Evolutionary conservation across 345 rosid species (phyloP), one percentile per base, ranked within the genome.

Genomic region (Lenwebbia sp.): DNA sequence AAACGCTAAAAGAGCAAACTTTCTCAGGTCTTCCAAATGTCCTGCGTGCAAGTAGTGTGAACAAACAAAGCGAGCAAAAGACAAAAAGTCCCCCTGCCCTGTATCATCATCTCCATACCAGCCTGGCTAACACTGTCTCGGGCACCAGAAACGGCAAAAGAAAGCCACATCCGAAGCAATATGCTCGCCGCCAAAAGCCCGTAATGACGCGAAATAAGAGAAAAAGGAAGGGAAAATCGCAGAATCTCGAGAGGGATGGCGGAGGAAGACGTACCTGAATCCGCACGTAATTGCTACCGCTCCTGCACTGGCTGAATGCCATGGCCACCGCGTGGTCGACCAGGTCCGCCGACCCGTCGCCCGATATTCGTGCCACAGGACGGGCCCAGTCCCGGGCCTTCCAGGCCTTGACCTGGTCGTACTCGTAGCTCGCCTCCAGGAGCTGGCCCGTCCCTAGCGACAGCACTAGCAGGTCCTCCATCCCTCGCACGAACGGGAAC

Each of bases 251-350:
- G 44, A 82, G 53, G 21, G 21, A 49, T 49, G 28, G 41, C 11
- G 23, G 78, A 70, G 6, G 62, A 33, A 33, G 56, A 55, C 53
- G n/a, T 93, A 96, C 99, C 98, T 97, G 99, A 91, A 97, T 92
- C 60, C 99, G 93, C 60, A 94, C 94, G 52, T 97, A 97, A 90
- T 94, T 96, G 83, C 92, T 94, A 83, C 92, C 91, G 90, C 95
- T 91, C 85, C 93, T 86, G 82, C 93, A 91, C 87, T 96, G 97
- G 28, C 95, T 97, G 88, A 96, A 97, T 11, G 98, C 99, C 97
- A 96, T 92, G 54, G 98, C 98, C 50, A 97, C 96, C 23, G 99
- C 95, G 87, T 97, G 98, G 90, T 97, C 99, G 60, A 95, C 96
- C 30, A 95, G 91, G 88, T 96, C 99, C 6, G 99, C 96, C 74